These are phyloP conservation scores for Mariannaea sp. DNA, from an alignment of 2,329 filamentous ascomycete species.

Conservation along the genomic window DNA sequence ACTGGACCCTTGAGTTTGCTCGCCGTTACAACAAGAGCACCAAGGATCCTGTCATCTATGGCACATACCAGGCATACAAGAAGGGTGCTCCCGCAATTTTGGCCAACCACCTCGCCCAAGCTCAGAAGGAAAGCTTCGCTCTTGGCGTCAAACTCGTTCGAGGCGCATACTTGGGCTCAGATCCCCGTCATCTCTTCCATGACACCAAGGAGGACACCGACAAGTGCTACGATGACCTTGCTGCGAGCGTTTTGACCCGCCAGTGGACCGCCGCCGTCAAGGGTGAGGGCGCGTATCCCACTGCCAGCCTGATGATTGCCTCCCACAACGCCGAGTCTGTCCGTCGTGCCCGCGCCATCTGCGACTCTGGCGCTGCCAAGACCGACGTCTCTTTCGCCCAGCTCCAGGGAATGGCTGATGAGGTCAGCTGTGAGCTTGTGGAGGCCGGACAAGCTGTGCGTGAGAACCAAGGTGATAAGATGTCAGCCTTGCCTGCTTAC, in stretches of 20 bases:
- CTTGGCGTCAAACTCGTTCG: constrained; percentile 77
- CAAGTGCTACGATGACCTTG: constrained; percentile 71
- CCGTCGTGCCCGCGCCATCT: constrained; percentile 56
- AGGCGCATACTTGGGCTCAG: constrained; percentile 73
- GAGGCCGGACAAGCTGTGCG: constrained; percentile 43
- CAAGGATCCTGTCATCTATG: constrained; percentile 73
- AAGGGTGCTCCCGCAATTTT: constrained; percentile 65
- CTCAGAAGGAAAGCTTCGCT: constrained; percentile 64
- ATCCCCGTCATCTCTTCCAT: constrained; percentile 72
- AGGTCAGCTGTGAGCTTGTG: constrained; percentile 72
- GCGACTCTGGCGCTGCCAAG: constrained; percentile 50
- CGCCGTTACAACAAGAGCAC: constrained; percentile 72
- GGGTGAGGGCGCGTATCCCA: constrained; percentile 55
- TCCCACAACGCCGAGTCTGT: constrained; percentile 83
- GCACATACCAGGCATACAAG: constrained; percentile 79
- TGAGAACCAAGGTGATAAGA: constrained; percentile 33
- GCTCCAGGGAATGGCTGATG: constrained; percentile 94
- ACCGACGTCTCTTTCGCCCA: constrained; percentile 61
- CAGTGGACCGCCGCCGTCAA: constrained; percentile 46
- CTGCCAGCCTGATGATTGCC: constrained; percentile 71
- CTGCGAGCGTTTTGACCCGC: constrained; percentile 68
- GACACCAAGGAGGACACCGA: constrained; percentile 75
- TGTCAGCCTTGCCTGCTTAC: constrained; percentile 61
- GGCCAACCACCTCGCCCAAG: constrained; percentile 62
- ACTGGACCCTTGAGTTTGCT: constrained; percentile 79